phyloP scores from a whole-genome alignment of 2,329 filamentous ascomycete genomes.

The Talaromyces albobiverticillius region DNA sequence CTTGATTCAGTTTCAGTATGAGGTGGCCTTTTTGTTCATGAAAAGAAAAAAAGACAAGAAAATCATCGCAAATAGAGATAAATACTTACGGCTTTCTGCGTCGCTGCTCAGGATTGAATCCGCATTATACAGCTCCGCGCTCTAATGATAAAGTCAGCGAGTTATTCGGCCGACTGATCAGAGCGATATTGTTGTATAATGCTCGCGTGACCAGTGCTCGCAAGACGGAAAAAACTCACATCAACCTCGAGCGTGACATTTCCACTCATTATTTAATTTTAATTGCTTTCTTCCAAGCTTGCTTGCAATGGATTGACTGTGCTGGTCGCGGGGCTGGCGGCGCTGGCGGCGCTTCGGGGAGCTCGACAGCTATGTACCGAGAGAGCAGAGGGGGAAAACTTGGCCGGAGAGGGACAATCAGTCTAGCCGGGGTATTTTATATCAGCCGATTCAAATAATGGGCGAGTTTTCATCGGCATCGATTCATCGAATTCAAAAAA shows the following conservation, averaged over 20 bases:
- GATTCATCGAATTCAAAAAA: too few relatives aligned
- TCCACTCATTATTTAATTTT: conserved; percentile 8
- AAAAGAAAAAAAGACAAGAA: not conserved
- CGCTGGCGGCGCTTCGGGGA: not conserved
- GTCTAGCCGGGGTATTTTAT: too few relatives aligned
- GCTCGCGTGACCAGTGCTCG: not conserved
- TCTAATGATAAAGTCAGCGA: not conserved
- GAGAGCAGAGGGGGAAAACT: not conserved
- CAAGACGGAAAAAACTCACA: not conserved
- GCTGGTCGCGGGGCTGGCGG: not conserved
- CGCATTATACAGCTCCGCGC: conserved; percentile 12
- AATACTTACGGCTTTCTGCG: conserved; percentile 5
- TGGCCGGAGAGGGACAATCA: not conserved
- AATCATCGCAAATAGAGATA: too few relatives aligned
- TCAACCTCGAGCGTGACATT: conserved; percentile 12
- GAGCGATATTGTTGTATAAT: not conserved
- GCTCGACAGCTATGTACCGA: not conserved
- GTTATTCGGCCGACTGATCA: not conserved
- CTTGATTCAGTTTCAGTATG: not conserved
- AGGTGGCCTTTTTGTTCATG: not conserved
- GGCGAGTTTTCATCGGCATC: too few relatives aligned
- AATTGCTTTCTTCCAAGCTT: not conserved
- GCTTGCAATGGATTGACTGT: not conserved
- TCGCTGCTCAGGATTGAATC: conserved; percentile 8
- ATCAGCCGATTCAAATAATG: too few relatives aligned